Evolutionary conservation across 2,329 filamentous ascomycete genomes (phyloP).

Genomic region (Magnaporthiopsis incrustans): DNA sequence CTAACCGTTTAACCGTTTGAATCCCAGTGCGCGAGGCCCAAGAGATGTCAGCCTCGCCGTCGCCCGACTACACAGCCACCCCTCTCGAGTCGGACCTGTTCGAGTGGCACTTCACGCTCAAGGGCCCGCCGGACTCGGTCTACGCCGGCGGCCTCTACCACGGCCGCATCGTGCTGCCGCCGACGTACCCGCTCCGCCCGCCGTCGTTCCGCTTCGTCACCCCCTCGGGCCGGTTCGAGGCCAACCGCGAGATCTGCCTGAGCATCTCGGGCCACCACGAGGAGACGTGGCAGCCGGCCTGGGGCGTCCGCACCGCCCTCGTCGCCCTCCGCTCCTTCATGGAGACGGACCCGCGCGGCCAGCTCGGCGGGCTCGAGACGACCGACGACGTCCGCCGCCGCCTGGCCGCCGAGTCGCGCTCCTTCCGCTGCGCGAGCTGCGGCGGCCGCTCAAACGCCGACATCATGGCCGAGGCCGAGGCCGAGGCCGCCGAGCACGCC

Average conservation of each 20-base stretch:
- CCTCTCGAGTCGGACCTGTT: constrained; percentile 87
- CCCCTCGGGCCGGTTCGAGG: constrained; percentile 85
- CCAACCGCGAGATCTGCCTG: constrained; percentile 94
- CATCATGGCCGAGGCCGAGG: constrained; percentile 64
- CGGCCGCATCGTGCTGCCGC: constrained; percentile 84
- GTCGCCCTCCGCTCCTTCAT: constrained; percentile 79
- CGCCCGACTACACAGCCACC: constrained; percentile 74
- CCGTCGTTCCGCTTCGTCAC: constrained; percentile 95
- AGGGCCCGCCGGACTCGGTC: constrained; percentile 72
- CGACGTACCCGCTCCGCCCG: constrained; percentile 83
- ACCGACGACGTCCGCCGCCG: constrained; percentile 56
- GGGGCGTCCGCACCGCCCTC: constrained; percentile 88
- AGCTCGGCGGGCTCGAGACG: constrained; percentile 83
- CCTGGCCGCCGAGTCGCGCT: constrained; percentile 58
- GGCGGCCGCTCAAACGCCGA: constrained; percentile 64
- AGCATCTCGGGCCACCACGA: constrained; percentile 93
- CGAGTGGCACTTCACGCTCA: constrained; percentile 98
- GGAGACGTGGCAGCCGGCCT: constrained; percentile 97
- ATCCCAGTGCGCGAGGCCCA: constrained; percentile 74
- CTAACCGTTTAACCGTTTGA: constrained; percentile 8
- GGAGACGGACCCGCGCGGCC: constrained; percentile 81
- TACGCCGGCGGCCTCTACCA: constrained; percentile 86
- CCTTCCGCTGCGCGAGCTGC: constrained; percentile 65
- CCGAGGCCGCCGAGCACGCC: constrained; percentile 35
- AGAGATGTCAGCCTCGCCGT: constrained; percentile 73